phyloP scores from a whole-genome alignment of 148 eudicot genomes.

The Hydrangea macrophylla region DNA sequence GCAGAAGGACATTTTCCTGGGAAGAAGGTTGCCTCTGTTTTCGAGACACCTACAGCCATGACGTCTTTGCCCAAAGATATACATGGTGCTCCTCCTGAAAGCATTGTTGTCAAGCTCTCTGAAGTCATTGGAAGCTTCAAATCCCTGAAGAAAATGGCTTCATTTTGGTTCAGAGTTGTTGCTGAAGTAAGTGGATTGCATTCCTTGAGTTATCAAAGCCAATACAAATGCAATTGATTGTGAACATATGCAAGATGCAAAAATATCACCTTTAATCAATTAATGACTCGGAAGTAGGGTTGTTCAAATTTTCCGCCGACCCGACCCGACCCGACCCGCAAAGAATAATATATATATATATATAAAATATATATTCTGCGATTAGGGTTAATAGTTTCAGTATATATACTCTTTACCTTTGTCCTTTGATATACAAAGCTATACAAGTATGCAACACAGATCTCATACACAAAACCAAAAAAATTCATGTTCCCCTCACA shows the following conservation, averaged over 20 bases:
- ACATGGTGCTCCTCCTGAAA: conserved; percentile 80
- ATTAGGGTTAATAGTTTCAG: too few relatives aligned
- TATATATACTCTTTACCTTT: too few relatives aligned
- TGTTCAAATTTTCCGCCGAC: neutral
- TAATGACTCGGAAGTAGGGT: neutral
- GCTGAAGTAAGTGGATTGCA: conserved; percentile 63
- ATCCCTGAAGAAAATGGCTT: conserved; percentile 71
- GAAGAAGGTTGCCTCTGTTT: conserved; percentile 46
- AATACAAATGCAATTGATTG: neutral
- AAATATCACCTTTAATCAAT: neutral
- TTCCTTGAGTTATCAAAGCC: conserved; percentile 2
- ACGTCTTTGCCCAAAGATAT: conserved; percentile 71
- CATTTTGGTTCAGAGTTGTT: conserved; percentile 75
- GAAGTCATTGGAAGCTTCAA: conserved; percentile 89
- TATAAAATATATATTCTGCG: too few relatives aligned
- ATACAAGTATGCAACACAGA: too few relatives aligned
- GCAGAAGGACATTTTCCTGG: conserved; percentile 80
- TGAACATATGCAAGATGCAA: neutral
- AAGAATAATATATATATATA: too few relatives aligned
- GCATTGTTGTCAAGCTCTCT: conserved; percentile 74
- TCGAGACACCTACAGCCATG: conserved; percentile 38
- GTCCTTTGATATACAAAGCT: too few relatives aligned
- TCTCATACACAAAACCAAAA: too few relatives aligned
- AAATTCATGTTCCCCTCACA: too few relatives aligned
- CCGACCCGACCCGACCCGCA: too few relatives aligned